Evolutionary conservation across 805 yeast genomes (phyloP).

Genomic region (Barnettozyma botsteinii): DNA sequence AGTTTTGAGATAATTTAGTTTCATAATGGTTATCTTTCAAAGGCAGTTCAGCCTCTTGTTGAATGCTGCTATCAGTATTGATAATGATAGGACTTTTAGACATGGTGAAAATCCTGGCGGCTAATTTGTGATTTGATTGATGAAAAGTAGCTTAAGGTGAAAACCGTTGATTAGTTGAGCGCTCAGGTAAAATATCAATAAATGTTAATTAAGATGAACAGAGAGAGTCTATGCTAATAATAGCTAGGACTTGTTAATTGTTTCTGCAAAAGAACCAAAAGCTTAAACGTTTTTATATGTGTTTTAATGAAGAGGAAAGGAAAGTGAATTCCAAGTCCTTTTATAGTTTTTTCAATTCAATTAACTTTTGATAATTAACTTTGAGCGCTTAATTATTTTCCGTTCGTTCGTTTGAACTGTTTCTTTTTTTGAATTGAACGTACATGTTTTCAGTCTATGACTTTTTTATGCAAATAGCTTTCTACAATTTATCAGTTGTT

Average conservation of each 20-base stretch:
- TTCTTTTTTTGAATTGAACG: no score
- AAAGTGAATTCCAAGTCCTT: conserved; percentile 1
- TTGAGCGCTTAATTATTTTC: neutral
- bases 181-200: no score
- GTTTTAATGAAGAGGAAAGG: neutral
- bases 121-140: conserved; percentile 1
- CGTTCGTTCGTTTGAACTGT: neutral
- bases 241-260: no score
- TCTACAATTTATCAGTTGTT: no score
- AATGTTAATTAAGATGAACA: no score
- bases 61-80: conserved; percentile 1
- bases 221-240: no score
- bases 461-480: no score
- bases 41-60: neutral
- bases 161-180: no score
- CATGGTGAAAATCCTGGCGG: conserved; percentile 10
- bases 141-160: no score
- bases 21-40: conserved; percentile 4
- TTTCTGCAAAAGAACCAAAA: no score
- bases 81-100: conserved; percentile 10
- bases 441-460: no score
- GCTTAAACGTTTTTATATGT: no score
- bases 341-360: conserved; percentile 1
- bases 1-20: conserved; percentile 12
- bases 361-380: neutral